Base-by-base conservation (phyloP, 345 rosid genomes). In the Luvunga scandens region DNA sequence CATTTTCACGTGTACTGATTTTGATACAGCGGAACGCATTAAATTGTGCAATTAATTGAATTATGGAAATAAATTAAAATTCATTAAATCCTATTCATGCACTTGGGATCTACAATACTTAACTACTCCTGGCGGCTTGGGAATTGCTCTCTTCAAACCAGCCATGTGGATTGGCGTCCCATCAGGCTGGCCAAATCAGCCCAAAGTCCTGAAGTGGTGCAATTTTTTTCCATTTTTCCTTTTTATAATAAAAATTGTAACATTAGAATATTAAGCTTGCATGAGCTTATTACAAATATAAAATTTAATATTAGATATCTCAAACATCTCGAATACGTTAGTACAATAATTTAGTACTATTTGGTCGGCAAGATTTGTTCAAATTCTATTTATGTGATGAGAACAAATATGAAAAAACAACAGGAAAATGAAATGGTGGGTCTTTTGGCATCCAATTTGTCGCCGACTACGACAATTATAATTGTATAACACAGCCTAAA, bases 41-140 rank as follows among this genome's bases (percentile, higher is more conserved):
- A 31, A 5, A 12, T 21, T 33, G 18, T 0, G 18, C 14, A 45
- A 45, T 45, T 13, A 45, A 45, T 45, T 45, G 4, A 45, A 13
- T 45, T 45, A 1, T 45, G 18, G 50, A 45, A 12, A 2, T 45
- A 45, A 45, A 45, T 13, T 45, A 45, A 45, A 45, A 45, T 13
- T 45, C 50, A 45, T 12, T 45, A 45, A 45, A 45, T 45, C 0
- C 16, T 45, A 45, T 50, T 72, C 64, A 56, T 57, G 31, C 75
- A 31, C 50, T 67, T 34, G 65, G 48, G 65, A 72, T 72, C 75
- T 72, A 18, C 64, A 33, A 56, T 33, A 31, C 34, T 71, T 55
- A 71, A 9, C 22, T 30, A 14, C 9, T 38, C 19, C 39, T 27
- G 38, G 27, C 55, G 6, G 18, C 21, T 42, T 24, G 27, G 25